Conservation (phyloP, 108 stramenopile species). For the Nitzschia sp. region DNA sequence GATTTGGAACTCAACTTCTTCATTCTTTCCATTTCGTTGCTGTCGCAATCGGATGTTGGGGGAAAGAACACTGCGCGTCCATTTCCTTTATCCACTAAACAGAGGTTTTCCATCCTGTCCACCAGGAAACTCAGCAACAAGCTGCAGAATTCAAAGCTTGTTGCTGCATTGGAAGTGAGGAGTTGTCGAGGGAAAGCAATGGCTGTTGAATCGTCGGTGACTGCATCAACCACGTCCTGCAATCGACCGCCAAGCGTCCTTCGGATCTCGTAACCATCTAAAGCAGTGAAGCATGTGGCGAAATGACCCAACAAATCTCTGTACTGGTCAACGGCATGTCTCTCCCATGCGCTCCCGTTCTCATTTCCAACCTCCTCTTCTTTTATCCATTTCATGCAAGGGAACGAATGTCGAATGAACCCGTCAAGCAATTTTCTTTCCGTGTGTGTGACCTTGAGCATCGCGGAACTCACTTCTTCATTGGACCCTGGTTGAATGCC, state of each 20-base stretch:
- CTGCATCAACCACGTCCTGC: conserved; percentile 70
- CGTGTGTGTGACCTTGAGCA: conserved; percentile 59
- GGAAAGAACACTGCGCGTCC: conserved; percentile 25
- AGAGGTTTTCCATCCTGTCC: conserved; percentile 59
- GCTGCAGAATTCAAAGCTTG: conserved; percentile 76
- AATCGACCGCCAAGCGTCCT: conserved; percentile 69
- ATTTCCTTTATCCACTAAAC: conserved; percentile 1
- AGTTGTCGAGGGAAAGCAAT: conserved; percentile 81
- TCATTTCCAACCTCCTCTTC: conserved; percentile 20
- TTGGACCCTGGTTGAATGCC: conserved; percentile 28
- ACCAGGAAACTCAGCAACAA: conserved; percentile 77
- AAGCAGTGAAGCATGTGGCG: conserved; percentile 84
- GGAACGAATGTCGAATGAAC: conserved; percentile 78
- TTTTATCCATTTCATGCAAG: conserved; percentile 77
- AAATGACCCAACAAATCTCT: conserved; percentile 76
- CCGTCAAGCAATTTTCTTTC: conserved; percentile 81
- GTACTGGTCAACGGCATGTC: conserved; percentile 29
- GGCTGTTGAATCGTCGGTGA: conserved; percentile 71
- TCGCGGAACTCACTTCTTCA: conserved; percentile 59
- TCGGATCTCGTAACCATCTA: conserved; percentile 77
- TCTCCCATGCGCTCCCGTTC: conserved; percentile 2
- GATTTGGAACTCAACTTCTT: not conserved
- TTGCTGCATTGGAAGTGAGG: conserved; percentile 61
- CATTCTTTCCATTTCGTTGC: conserved; percentile 19
- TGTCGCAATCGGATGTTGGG: conserved; percentile 3